Percentiles rank a stretch among this genome's conserved stretches.
Evolutionary conservation across 2,329 filamentous ascomycete species (phyloP).

Genomic region (Colletotrichum sublineola): DNA sequence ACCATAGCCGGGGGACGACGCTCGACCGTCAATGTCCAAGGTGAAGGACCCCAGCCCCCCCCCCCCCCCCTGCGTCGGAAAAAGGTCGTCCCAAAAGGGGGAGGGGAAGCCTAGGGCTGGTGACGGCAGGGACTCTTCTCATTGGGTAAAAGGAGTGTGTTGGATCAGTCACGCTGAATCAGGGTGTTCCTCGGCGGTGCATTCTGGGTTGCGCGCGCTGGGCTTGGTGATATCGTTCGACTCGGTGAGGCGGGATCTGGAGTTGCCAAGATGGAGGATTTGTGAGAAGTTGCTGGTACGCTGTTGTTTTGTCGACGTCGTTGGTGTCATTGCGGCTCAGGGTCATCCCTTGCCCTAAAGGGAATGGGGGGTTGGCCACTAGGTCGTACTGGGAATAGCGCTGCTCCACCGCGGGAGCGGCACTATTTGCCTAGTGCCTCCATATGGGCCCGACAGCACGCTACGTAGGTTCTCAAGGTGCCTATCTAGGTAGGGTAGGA

Average conservation of each 20-base stretch:
- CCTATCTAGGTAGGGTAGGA: too few species aligned
- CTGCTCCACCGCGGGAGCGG: slow-evolving; percentile 22
- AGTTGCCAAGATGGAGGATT: slow-evolving; percentile 2
- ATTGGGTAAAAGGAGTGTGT: background rate
- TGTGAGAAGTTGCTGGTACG: slow-evolving; percentile 14
- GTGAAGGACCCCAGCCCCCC: background rate
- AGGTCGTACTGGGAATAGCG: slow-evolving; percentile 6
- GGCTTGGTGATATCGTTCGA: background rate
- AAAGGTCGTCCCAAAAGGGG: slow-evolving; percentile 15
- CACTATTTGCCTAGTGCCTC: slow-evolving; percentile 14
- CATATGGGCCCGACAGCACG: too few species aligned
- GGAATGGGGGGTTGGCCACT: background rate
- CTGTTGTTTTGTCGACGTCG: background rate
- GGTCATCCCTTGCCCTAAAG: slow-evolving; percentile 1
- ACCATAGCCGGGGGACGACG: background rate
- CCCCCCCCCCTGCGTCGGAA: background rate
- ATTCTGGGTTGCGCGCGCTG: background rate
- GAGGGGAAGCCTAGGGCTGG: background rate
- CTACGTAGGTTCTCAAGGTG: too few species aligned
- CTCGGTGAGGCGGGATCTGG: background rate
- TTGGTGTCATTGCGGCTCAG: slow-evolving; percentile 26
- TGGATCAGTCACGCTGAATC: background rate
- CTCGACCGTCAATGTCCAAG: background rate
- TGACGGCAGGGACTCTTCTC: background rate
- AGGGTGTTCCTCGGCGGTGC: background rate